Evolutionary conservation across 202 grass and related monocot species (phyloP), one percentile per base, ranked within the genome.

Genomic region (Carex arenaria): DNA sequence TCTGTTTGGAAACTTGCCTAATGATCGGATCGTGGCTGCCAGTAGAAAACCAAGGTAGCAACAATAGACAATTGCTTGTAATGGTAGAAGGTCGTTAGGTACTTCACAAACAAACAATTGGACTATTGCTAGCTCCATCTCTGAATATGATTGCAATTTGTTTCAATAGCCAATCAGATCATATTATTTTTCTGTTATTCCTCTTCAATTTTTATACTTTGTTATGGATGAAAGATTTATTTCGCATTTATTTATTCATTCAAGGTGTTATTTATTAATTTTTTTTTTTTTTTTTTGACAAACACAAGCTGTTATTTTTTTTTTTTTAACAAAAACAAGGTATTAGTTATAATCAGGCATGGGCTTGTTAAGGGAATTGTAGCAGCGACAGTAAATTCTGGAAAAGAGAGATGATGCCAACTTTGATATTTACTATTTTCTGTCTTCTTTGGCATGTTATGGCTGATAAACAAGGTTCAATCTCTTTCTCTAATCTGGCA

Each of bases 381-480:
- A 82, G 15, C 52, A 56, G 7, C 56, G 3, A 5, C 3, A 68
- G 38, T 54, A 38, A 12, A 68, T 69, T 69, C 30, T 82, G 80
- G 79, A 69, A 52, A 54, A 69, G 40, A 69, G 47, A 68, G 80
- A 82, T 82, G 80, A 82, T 7, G 63, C 62, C 42, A 19, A 20
- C 26, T 17, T 69, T 82, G 18, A 68, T 82, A 34, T 6, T 82
- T 82, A 51, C 80, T 18, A 69, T 66, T 68, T 53, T 82, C 14
- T 36, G 23, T 56, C 15, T 82, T 31, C 10, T 69, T 67, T 82
- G 47, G 80, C 80, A 49, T 82, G 63, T n/a, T 67, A 17, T 67
- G 49, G 62, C 80, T 32, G 63, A 82, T 53, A 68, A 82, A 51
- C 63, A 82, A 82, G 80, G 80, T 82, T 67, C 26, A 19, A 32